A percentile compares a stretch with the other conserved stretches of the same genome.
These are phyloP conservation scores for Immersiella caudata DNA, from an alignment of 495 filamentous ascomycete species.

Conservation along the genomic window DNA sequence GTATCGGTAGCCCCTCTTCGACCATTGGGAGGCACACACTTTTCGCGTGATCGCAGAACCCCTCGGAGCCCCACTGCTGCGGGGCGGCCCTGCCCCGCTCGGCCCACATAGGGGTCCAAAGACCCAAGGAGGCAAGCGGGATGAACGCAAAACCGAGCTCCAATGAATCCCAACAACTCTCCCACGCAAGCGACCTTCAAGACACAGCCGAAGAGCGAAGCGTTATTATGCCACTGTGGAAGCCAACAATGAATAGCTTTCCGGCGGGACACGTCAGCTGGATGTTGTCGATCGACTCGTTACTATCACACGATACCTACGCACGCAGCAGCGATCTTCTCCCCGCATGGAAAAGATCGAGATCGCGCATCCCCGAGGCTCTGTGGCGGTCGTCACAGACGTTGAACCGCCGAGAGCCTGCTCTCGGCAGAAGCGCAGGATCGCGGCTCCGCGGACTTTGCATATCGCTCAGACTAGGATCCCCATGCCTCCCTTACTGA, in stretches of 20 bases:
- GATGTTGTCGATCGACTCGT: neutral
- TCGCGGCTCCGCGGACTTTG: neutral
- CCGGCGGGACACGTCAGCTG: neutral
- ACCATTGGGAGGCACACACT: neutral
- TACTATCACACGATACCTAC: neutral
- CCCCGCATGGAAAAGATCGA: neutral
- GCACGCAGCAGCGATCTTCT: neutral
- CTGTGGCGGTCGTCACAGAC: neutral
- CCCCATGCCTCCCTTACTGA: too few relatives aligned
- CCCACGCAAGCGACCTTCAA: neutral
- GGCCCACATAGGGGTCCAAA: neutral
- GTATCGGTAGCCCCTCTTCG: neutral
- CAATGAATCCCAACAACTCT: neutral
- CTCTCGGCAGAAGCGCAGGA: neutral
- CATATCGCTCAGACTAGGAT: neutral
- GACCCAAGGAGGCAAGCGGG: neutral
- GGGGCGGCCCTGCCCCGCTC: conserved; percentile 7
- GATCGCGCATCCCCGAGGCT: neutral
- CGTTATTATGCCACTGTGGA: too few relatives aligned
- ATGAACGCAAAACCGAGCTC: neutral
- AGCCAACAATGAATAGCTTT: neutral
- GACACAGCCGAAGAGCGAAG: too few relatives aligned
- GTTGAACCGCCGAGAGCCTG: neutral
- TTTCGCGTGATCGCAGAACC: neutral
- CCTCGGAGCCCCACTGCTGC: conserved; percentile 3